Conservation (phyloP, 2,329 filamentous ascomycete genomes). For the Dactylellina leptospora region DNA sequence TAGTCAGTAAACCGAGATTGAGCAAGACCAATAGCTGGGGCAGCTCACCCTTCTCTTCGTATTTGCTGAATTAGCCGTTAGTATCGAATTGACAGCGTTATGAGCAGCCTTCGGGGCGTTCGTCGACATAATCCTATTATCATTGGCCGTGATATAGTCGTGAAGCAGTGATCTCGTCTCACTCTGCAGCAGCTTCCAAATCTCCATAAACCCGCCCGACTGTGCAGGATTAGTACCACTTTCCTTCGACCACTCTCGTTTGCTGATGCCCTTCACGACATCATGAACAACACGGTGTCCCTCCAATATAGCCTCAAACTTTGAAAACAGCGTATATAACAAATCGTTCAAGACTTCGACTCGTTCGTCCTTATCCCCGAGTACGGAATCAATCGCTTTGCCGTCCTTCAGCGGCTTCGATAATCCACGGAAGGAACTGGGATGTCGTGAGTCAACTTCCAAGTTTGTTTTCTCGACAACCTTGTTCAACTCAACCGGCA, state of each 20-base stretch:
- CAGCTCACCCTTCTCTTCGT: constrained; percentile 64
- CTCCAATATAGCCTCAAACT: constrained; percentile 96
- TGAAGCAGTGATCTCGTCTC: constrained; percentile 94
- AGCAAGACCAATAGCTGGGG: constrained; percentile 63
- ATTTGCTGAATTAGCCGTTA: constrained; percentile 56
- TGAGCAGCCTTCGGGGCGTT: constrained; percentile 56
- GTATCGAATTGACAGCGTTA: constrained; percentile 56
- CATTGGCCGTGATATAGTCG: constrained; percentile 94
- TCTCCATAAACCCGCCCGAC: constrained; percentile 88
- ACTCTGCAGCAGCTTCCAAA: constrained; percentile 98
- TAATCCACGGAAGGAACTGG: constrained; percentile 70
- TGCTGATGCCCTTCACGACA: constrained; percentile 83
- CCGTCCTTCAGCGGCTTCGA: constrained; percentile 62
- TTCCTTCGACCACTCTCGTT: constrained; percentile 74
- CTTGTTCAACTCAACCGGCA: constrained; percentile 91
- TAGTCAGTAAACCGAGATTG: constrained; percentile 8
- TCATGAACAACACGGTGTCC: constrained; percentile 94
- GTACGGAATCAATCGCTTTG: constrained; percentile 68
- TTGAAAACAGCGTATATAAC: constrained; percentile 89
- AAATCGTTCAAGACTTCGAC: constrained; percentile 90
- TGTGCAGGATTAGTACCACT: constrained; percentile 68
- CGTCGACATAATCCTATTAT: constrained; percentile 53
- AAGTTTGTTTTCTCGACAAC: constrained; percentile 95
- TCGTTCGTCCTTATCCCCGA: constrained; percentile 77
- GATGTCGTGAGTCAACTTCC: constrained; percentile 91